Evolutionary conservation across 768 basidiomycete genomes (phyloP).

Genomic region (Lactarius indigo): DNA sequence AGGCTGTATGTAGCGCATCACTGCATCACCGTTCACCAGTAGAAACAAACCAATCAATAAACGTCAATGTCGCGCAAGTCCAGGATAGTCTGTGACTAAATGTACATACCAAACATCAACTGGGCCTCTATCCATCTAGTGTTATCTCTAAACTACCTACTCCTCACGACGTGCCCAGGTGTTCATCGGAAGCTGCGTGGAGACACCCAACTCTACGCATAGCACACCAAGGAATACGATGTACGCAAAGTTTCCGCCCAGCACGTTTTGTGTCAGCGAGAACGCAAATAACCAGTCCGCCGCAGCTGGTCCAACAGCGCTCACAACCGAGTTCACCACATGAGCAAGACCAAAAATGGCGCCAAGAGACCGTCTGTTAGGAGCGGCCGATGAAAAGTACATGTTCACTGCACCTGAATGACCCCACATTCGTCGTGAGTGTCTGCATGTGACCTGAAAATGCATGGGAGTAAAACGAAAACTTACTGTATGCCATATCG

Average conservation of each 20-base stretch:
- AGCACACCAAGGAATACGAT: not conserved
- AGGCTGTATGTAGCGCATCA: too few species aligned
- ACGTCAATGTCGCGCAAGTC: too few species aligned
- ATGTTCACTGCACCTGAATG: constrained; percentile 60
- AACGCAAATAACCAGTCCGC: constrained; percentile 64
- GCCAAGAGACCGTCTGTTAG: constrained; percentile 60
- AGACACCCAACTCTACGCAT: not conserved
- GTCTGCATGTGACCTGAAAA: not conserved
- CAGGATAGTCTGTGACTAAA: not conserved
- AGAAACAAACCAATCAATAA: too few species aligned
- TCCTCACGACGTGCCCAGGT: not conserved
- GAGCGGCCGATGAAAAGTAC: constrained; percentile 59
- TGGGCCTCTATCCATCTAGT: not conserved
- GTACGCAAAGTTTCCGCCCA: not conserved
- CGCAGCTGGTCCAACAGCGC: constrained; percentile 49
- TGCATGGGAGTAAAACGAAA: not conserved
- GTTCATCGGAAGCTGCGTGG: not conserved
- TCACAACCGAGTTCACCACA: constrained; percentile 36
- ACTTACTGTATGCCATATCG: constrained; percentile 2
- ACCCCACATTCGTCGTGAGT: constrained; percentile 21
- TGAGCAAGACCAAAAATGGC: constrained; percentile 55
- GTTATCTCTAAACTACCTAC: not conserved
- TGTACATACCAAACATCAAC: not conserved
- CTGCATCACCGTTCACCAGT: too few species aligned
- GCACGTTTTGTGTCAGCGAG: constrained; percentile 40